Base-by-base conservation (phyloP, 192 early-diverging fungal genomes). In the Umbelopsis sp. region DNA sequence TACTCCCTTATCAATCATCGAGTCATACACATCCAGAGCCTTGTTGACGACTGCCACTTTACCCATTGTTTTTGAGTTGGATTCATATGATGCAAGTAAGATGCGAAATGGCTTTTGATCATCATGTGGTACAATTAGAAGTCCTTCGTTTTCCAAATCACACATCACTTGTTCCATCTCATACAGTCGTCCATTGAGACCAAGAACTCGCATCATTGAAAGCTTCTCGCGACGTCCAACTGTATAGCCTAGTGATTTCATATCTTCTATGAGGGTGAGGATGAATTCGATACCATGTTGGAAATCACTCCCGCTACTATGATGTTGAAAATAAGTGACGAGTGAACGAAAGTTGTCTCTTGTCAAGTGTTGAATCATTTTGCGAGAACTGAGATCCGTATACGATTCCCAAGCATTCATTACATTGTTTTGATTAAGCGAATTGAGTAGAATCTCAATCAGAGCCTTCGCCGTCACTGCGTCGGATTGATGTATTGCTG, bases 1-100 rank as follows among this genome's bases (percentile, higher is more conserved):
- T 32, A 92, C 51, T 2, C 89, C 85, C 31, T 79, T 80, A 44
- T 84, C 78, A 6, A 71, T 38, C 79, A 96, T 87, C 49, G 84
- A 69, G 16, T 89, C 83, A 70, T 87, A 91, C 17, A 92, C 87
- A 32, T 76, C 77, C 66, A 87, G 82, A 0, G 92, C 91, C 71
- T 91, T 86, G 1, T 80, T 77, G n/a, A 85, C 72, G 31, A 73
- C 45, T 3, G n/a, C 67, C 9, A 17, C 6, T 10, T 56, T 70
- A 14, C 70, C 68, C 9, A 73, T 16, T 0, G 41, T 50, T 65
- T 71, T n/a, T 65, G 72, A 9, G 22, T 54, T 70, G 44, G 29
- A 25, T 66, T 75, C 73, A 65, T 65, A 75, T 11, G 69, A 53
- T 41, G 65, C 6, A 2, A 74, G 65, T 45, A 74, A 17, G 68